Evolutionary conservation across 352 stramenopile species (phyloP), one percentile per base, ranked within the genome.

Genomic region (Blastocystis sp.): DNA sequence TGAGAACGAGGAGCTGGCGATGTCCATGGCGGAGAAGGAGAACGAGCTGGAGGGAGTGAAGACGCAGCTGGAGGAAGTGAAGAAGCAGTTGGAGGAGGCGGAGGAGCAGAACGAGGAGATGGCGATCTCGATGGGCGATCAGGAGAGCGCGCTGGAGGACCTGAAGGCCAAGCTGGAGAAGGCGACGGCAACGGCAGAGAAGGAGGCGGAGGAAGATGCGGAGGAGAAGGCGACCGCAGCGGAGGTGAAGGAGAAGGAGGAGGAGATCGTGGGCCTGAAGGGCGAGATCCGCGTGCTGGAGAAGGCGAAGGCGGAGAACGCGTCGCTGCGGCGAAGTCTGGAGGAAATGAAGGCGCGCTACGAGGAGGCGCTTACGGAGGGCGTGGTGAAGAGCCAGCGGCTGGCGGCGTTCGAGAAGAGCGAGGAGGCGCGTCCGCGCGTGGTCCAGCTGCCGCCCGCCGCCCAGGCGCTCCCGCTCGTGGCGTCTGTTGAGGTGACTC

Each of bases 11-110:
- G 69, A 79, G 34, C 1, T 79, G 42, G 43, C 43, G 10, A 19
- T 45, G 21, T 34, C 69, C 6, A 24, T 79, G 48, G 42, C 69
- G 10, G 38, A 14, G 4, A 60, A 61, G 34, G 28, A 79, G 43
- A 79, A 60, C 34, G 69, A 79, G 52, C 28, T 61, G 4, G 69
- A 79, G 24, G 0, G 14, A 0, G 21, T 79, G 69, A 79, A 79
- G 42, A 60, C 38, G n/a, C 14, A 76, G 1, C 43, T 28, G 38
- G n/a, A 0, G 34, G 4, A 38, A 54, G 43, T 76, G 9, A 17
- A 43, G 65, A n/a, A 17, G 7, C 24, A 43, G 65, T 19, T 19
- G 11, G 63, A 70, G 1, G 38, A 70, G 24, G 0, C 17, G 63
- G 24, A 70, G 10, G 59, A 34, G 28, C 28, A 34, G 28, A 34